phyloP scores from a whole-genome alignment of 495 filamentous ascomycete species.

The Aspergillus nidulans region DNA sequence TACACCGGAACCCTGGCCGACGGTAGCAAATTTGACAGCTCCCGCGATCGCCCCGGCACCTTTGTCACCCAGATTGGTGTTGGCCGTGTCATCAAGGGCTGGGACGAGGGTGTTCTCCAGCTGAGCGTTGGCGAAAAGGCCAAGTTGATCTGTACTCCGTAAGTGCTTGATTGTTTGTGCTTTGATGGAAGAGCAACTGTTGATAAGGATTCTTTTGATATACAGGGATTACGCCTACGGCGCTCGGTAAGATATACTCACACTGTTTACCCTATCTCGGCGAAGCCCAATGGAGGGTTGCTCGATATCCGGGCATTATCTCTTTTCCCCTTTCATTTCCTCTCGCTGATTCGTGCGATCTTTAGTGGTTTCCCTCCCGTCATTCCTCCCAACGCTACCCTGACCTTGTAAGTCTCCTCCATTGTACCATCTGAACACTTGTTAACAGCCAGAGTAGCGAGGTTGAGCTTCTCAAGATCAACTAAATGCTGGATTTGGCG shows the following conservation, averaged over 20 bases:
- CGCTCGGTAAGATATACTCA: slow-evolving; percentile 48
- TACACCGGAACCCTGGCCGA: slow-evolving; percentile 83
- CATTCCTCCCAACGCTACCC: slow-evolving; percentile 45
- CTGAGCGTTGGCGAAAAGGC: slow-evolving; percentile 82
- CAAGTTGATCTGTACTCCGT: slow-evolving; percentile 72
- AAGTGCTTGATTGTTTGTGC: slow-evolving; percentile 25
- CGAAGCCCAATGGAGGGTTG: background rate
- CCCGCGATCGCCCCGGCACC: slow-evolving; percentile 50
- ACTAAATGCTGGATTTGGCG: slow-evolving; percentile 8
- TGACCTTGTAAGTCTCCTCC: slow-evolving; percentile 48
- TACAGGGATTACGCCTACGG: slow-evolving; percentile 77
- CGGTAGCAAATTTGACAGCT: slow-evolving; percentile 67
- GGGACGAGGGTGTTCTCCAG: slow-evolving; percentile 77
- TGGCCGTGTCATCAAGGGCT: slow-evolving; percentile 77
- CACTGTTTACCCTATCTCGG: background rate
- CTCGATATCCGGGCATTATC: background rate
- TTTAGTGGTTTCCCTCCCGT: slow-evolving; percentile 62
- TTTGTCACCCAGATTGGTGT: slow-evolving; percentile 68
- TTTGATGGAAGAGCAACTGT: background rate
- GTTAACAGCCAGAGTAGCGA: slow-evolving; percentile 15
- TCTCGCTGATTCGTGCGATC: background rate
- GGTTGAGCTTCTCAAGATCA: slow-evolving; percentile 43
- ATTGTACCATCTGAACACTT: too few relatives aligned
- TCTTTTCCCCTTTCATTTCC: background rate
- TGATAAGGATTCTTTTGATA: slow-evolving; percentile 20